Evolutionary conservation across 768 basidiomycete genomes (phyloP).

Genomic region (Pleurotus djamor): DNA sequence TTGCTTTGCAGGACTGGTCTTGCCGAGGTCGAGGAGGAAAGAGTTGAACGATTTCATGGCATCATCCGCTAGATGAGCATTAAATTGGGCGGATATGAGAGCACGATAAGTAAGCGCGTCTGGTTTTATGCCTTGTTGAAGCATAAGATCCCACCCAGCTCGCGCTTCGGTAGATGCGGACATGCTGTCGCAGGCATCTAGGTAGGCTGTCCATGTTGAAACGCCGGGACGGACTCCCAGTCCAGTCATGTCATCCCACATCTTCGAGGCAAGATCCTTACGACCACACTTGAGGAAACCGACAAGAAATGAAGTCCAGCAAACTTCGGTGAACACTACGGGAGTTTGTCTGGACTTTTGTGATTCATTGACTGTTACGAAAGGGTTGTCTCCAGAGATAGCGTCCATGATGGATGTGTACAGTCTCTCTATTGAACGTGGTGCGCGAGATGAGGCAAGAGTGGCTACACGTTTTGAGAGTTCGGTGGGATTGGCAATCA

Average conservation of each 20-base stretch:
- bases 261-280: conserved; percentile 51
- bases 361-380: conserved; percentile 44
- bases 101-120: conserved; percentile 67
- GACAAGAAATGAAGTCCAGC: conserved; percentile 66
- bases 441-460: conserved; percentile 33
- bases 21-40: conserved; percentile 34
- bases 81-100: conserved; percentile 61
- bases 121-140: conserved; percentile 50
- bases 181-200: conserved; percentile 58
- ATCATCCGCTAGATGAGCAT: conserved; percentile 44
- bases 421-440: conserved; percentile 35
- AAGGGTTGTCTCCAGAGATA: conserved; percentile 49
- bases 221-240: conserved; percentile 49
- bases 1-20: conserved; percentile 16
- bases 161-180: conserved; percentile 52
- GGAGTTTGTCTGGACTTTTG: conserved; percentile 32
- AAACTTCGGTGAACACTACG: conserved; percentile 51
- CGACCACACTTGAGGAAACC: conserved; percentile 58
- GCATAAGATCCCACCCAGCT: conserved; percentile 65
- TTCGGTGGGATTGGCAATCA: conserved; percentile 46
- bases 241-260: conserved; percentile 68
- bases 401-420: conserved; percentile 53
- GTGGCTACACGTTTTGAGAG: conserved; percentile 50
- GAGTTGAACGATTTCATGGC: conserved; percentile 50
- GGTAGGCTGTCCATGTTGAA: conserved; percentile 68